Percentiles rank a stretch among this genome's conserved stretches.
phyloP scores from a whole-genome alignment of 257 asterid species.

The Fraxinus pennsylvanica region DNA sequence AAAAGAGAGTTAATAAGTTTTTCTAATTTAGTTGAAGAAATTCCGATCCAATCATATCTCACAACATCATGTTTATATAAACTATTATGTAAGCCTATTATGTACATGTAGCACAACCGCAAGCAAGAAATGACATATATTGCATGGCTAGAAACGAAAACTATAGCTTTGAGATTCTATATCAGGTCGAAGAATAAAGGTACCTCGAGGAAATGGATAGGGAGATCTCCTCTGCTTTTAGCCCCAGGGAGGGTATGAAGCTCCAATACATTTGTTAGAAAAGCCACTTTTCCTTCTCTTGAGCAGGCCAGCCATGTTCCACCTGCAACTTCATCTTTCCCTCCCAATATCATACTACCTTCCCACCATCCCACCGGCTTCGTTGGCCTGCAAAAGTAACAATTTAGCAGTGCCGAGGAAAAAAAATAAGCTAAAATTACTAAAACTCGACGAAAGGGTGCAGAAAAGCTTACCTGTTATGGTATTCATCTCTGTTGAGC shows the following conservation, averaged over 20 bases:
- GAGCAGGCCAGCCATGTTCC: slow-evolving; percentile 85
- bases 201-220: slow-evolving; percentile 62
- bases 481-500: slow-evolving; percentile 80
- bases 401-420: neutral
- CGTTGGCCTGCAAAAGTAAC: slow-evolving; percentile 52
- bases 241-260: slow-evolving; percentile 52
- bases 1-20: no score
- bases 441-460: neutral
- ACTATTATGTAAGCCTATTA: no score
- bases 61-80: no score
- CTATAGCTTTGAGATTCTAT: neutral
- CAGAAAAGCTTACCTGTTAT: slow-evolving; percentile 47
- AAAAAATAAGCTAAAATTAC: neutral
- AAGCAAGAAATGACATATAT: no score
- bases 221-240: slow-evolving; percentile 67
- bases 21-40: no score
- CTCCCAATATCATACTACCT: slow-evolving; percentile 60
- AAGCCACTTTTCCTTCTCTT: slow-evolving; percentile 54
- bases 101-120: no score
- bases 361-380: slow-evolving; percentile 76
- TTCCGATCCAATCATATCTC: no score
- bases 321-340: slow-evolving; percentile 68
- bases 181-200: neutral
- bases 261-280: slow-evolving; percentile 69
- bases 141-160: neutral